Evolutionary conservation across 2,329 filamentous ascomycete species (phyloP), one percentile per base, ranked within the genome.

Genomic region (Fusarium brachygibbosum): DNA sequence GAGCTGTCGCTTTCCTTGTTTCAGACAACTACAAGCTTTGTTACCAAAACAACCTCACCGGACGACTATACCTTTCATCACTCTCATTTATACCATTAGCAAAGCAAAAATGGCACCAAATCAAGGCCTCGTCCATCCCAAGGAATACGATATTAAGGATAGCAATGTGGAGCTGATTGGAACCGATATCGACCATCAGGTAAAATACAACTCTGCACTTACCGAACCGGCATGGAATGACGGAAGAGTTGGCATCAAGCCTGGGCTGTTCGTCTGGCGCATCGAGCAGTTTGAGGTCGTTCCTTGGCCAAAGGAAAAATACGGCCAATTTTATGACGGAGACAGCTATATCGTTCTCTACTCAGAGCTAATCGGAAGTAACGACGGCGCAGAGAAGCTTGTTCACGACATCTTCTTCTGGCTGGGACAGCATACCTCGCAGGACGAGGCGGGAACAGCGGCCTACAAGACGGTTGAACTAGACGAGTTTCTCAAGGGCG

Each of bases 381-480:
- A 80, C 35, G 77, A 80, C n/a, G 78, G 77, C 6, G 64, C 71
- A 32, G 75, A 84, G 61, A 83, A 81, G 70, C 79, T 90, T 6
- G 81, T 79, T 41, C 89, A 91, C 71, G 88, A 91, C 50, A 85
- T 91, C 73, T 91, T 89, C 82, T 91, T 91, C 80, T 92, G 89
- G 89, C 83, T 91, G 1, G 90, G 90, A 6, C 82, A 78, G 52
- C 86, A 90, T 73, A 91, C 89, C 1, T 85, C 87, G 4, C 88
- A 91, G 79, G 90, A 91, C 68, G 90, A 92, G 79, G 88, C 89
- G 3, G 90, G 89, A 17, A 88, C 86, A 0, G 90, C 90, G 0
- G 89, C 90, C 3, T 90, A 92, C 80, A 92, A 91, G 81, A 90
- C 89, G 0, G 88, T 91, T 25, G 90, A 91, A 77, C 81, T 92